Base-by-base conservation (phyloP, 2,329 filamentous ascomycete genomes). In the Colletotrichum neosansevieriae region DNA sequence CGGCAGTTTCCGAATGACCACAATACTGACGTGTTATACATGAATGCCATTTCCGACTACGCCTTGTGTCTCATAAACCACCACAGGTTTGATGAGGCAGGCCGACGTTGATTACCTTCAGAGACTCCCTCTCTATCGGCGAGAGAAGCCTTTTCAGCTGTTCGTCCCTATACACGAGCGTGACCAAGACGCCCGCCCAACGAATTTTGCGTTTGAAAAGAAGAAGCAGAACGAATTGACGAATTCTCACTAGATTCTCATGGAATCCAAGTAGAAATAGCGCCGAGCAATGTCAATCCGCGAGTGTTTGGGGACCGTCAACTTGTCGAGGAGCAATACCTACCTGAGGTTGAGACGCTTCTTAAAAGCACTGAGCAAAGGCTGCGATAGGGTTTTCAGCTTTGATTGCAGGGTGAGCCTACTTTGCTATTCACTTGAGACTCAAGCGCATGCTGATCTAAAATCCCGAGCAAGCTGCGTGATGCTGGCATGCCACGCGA, bases 321-420 rank as follows among this genome's bases (percentile, higher is more conserved):
- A 7, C 34, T 53, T 15, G 29, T 53, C 0, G n/a, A 36, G 49
- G 17, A 34, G 4, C 7, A 34, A 19, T 53, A 53, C 12, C 34
- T 53, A 17, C 49, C 49, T 6, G 49, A 53, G n/a, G 15, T 53
- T 17, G 49, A 53, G 49, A 34, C 9, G 4, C 24, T 53, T 21
- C 0, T 53, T 3, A 34, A 34, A 34, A 34, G 24, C 6, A 9
- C 19, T 34, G n/a, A 24, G 49, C 32, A 21, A 49, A 13, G 19
- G 19, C 24, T 0, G 24, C 21, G 49, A 53, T 53, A 53, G 49
- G 24, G 0, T 53, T 0, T 53, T 53, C 29, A 53, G 34, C 2
- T 53, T 53, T 53, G 49, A 53, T 34, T 53, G 49, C 24, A 53
- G 49, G 49, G 49, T 53, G 0, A 53, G 49, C 49, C 24, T 19